phyloP scores from a whole-genome alignment of 257 asterid genomes.

The Capsicum baccatum region DNA sequence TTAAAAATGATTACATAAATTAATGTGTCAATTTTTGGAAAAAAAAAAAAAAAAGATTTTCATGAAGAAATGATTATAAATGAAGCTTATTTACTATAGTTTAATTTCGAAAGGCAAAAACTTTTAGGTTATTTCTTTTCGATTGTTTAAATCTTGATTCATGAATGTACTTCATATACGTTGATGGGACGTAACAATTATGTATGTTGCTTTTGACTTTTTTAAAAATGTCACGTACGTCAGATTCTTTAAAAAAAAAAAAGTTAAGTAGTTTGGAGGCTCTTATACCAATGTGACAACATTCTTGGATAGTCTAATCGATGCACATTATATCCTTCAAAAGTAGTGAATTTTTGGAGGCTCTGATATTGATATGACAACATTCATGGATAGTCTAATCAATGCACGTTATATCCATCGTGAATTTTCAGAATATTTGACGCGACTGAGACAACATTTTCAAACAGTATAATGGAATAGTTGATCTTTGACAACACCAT shows the following conservation, averaged over 20 bases:
- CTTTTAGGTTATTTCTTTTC: neutral
- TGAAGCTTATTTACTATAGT: neutral
- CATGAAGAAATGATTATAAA: neutral
- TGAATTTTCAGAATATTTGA: neutral
- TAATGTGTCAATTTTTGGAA: neutral
- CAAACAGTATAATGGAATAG: neutral
- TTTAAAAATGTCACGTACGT: neutral
- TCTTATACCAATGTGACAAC: neutral
- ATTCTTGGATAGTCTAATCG: neutral
- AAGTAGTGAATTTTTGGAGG: neutral
- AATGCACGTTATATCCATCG: too few relatives aligned
- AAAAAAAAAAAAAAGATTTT: neutral
- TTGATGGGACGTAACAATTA: too few relatives aligned
- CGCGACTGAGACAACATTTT: neutral
- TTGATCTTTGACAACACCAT: too few relatives aligned
- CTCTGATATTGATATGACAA: neutral
- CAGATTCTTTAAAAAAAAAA: neutral
- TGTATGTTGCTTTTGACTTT: neutral
- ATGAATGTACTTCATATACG: neutral
- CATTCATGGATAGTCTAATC: neutral
- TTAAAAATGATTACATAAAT: neutral
- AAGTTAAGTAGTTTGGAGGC: neutral
- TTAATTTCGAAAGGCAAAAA: too few relatives aligned
- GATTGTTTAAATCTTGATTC: neutral
- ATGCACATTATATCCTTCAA: too few relatives aligned